These are phyloP conservation scores for Pseudoturritis turrita DNA, from an alignment of 345 rosid species.

Conservation along the genomic window DNA sequence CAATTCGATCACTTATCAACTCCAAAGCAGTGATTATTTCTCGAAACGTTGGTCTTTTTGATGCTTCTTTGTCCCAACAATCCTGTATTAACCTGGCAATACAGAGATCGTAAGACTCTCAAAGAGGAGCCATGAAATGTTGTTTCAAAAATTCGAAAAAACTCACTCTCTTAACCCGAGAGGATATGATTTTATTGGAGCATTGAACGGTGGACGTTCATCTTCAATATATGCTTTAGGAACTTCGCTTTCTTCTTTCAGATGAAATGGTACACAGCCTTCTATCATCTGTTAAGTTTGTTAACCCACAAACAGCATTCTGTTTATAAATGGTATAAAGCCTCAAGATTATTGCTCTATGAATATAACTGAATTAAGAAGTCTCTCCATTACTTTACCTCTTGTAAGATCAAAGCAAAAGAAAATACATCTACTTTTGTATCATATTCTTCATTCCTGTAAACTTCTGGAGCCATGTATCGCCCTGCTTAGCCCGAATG, in stretches of 20 bases:
- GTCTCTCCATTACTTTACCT: slow-evolving; percentile 38
- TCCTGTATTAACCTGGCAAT: slow-evolving; percentile 59
- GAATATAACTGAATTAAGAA: neutral
- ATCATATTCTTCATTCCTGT: slow-evolving; percentile 70
- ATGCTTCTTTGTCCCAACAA: slow-evolving; percentile 70
- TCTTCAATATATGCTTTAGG: slow-evolving; percentile 61
- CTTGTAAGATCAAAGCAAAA: slow-evolving; percentile 78
- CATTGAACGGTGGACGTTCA: slow-evolving; percentile 77
- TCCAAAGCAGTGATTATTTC: slow-evolving; percentile 57
- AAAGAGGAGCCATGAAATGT: neutral
- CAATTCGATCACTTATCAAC: slow-evolving; percentile 37
- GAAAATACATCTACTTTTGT: slow-evolving; percentile 83
- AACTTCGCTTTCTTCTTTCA: slow-evolving; percentile 59
- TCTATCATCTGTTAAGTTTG: slow-evolving; percentile 66
- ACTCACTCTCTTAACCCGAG: slow-evolving; percentile 63
- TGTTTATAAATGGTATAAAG: neutral
- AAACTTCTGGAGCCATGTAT: slow-evolving; percentile 83
- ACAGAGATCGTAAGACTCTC: neutral
- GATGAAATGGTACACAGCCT: slow-evolving; percentile 65
- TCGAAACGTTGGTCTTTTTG: slow-evolving; percentile 62
- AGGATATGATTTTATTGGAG: slow-evolving; percentile 50
- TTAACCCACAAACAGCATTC: neutral
- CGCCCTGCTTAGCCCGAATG: slow-evolving; percentile 41
- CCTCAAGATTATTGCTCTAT: neutral
- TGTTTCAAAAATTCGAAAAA: neutral